phyloP scores from a whole-genome alignment of 257 asterid species.

The Cinchona pubescens region DNA sequence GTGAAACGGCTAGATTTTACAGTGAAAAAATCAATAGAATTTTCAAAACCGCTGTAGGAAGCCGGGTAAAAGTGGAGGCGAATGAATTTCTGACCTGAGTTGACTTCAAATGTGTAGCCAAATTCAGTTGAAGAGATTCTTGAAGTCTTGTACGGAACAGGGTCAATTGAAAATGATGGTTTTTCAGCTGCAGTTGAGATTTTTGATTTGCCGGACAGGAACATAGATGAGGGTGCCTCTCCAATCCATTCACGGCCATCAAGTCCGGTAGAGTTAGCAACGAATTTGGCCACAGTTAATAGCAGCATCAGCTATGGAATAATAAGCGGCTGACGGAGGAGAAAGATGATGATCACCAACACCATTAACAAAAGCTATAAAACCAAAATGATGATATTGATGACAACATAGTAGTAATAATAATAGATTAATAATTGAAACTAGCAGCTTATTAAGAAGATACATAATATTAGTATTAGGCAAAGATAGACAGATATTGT shows the following conservation, averaged over 20 bases:
- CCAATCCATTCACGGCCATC: constrained; percentile 26
- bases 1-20: constrained; percentile 22
- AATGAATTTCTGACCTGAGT: constrained; percentile 25
- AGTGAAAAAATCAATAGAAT: constrained; percentile 11
- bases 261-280: constrained; percentile 11
- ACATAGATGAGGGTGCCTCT: constrained; percentile 4
- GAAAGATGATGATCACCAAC: too few relatives aligned
- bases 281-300: constrained; percentile 13
- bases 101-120: constrained; percentile 9
- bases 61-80: constrained; percentile 26
- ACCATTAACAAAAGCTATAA: neutral
- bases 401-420: neutral
- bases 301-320: constrained; percentile 6
- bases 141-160: constrained; percentile 16
- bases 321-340: neutral
- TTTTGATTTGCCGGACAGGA: constrained; percentile 10
- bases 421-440: neutral
- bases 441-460: too few relatives aligned
- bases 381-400: too few relatives aligned
- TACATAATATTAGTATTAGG: too few relatives aligned
- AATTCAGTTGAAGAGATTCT: constrained; percentile 14
- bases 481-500: too few relatives aligned
- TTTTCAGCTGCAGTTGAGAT: neutral
- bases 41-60: constrained; percentile 19
- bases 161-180: constrained; percentile 3